Evolutionary conservation across 2,329 filamentous ascomycete genomes (phyloP), one percentile per base, ranked within the genome.

Genomic region (Aspergillus aculeatinus): DNA sequence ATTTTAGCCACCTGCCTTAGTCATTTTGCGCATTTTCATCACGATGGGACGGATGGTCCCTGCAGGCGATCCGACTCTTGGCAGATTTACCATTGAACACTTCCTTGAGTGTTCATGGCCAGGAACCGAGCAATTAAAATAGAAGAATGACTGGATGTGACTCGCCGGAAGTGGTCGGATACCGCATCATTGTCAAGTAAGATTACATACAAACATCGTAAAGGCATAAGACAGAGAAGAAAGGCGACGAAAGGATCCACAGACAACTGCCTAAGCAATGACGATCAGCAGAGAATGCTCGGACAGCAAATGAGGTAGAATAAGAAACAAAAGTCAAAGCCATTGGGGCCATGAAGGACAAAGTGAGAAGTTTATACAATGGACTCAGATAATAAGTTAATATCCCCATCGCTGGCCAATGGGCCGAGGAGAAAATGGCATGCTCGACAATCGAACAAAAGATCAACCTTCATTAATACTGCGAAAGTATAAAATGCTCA

Each of bases 311-410:
- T 25, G 44, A 58, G 47, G 23, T 19, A 47, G 10, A 39, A 31
- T 27, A 33, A 33, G 52, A 61, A 70, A 68, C 39, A 59, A 10
- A 35, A 16, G 69, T 67, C n/a, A 48, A 27, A 31, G 65, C 65
- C 65, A 58, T 58, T 60, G 60, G 60, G 66, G 65, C 42, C 54
- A 64, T 59, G 48, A 59, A 60, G 62, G 66, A 64, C 48, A 64
- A 68, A 56, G 61, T 60, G 62, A 62, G 60, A 53, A 65, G 63
- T 74, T 71, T 75, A 74, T 75, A 75, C 72, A 74, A 62, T 65
- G 58, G 63, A 65, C 58, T 63, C 35, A 60, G 64, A 67, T 65
- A 60, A 62, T 62, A 65, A 62, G 60, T 66, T 63, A 64, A 66
- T 63, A 66, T 60, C 65, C 65, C 63, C 64, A 66, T 64, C 64